Base-by-base conservation (phyloP, 2,329 filamentous ascomycete genomes). In the Ascochyta pisi region DNA sequence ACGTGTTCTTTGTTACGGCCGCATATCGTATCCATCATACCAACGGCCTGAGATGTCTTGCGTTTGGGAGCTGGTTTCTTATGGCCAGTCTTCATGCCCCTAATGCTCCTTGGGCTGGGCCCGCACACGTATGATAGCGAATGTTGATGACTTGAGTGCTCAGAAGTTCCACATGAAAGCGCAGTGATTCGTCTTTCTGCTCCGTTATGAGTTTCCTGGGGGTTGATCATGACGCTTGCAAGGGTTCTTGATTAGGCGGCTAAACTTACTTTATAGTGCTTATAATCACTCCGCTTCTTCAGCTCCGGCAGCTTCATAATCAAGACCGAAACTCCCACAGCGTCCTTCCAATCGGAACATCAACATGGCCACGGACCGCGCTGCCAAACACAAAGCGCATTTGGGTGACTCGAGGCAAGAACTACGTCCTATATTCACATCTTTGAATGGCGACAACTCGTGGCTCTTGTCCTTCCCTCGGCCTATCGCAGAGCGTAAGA, bases 81-180 rank as follows among this genome's bases (percentile, higher is more conserved):
- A 48, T 48, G 54, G 54, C 38, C 54, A 15, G 47, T 38, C 54
- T 57, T 57, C 33, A 13, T 52, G 26, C 48, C 47, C 45, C 44
- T 57, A 57, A 57, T 57, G 48, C 54, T 57, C 53, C 52, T 46
- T 27, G 47, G 53, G 53, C 53, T 56, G 53, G 37, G 53, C 53
- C 53, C 53, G 26, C 40, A 19, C 7, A 41, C 42, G n/a, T 23
- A 55, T 16, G 47, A 50, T 47, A 56, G 46, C 47, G 12, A 55
- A 50, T 54, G 39, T 42, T 33, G 42, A 56, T 31, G 53, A 50
- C 44, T 45, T 27, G 31, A 13, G 22, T 49, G 40, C 23, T 43
- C 23, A 6, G 19, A 27, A 12, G 15, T 9, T 16, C 6, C 9
- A 42, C 6, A 16, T n/a, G 6, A 12, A 2, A 35, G 6, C 16